phyloP scores from a whole-genome alignment of 495 filamentous ascomycete genomes.

The Annulohypoxylon moriforme region DNA sequence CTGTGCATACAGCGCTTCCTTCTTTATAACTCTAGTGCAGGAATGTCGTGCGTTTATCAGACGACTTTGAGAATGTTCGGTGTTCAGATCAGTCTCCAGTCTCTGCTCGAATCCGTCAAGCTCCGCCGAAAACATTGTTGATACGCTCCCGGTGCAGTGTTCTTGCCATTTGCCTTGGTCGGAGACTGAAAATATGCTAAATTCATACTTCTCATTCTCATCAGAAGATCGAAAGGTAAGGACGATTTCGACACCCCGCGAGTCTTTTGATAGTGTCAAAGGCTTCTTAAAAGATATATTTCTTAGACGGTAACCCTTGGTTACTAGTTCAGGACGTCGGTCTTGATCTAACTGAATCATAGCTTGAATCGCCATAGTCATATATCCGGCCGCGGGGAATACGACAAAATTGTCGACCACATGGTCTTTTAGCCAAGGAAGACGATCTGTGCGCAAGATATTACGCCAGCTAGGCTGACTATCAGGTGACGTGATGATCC shows the following conservation, averaged over 20 bases:
- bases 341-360: background rate
- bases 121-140: background rate
- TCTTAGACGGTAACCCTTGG: background rate
- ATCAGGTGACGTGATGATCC: background rate
- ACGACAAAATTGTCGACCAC: background rate
- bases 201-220: background rate
- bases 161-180: background rate
- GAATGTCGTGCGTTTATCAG: background rate
- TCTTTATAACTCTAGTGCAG: background rate
- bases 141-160: background rate
- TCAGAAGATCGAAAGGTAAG: background rate
- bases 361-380: background rate
- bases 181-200: background rate
- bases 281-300: background rate
- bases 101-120: background rate
- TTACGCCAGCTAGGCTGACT: background rate
- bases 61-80: background rate
- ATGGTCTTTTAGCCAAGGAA: background rate
- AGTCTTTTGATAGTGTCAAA: background rate
- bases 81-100: background rate
- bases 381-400: background rate
- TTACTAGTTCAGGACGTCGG: background rate
- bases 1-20: background rate
- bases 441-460: background rate
- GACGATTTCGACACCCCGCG: background rate